A percentile compares a stretch with the other conserved stretches of the same genome.
Conservation (phyloP, 2,329 filamentous ascomycete genomes). For the Penicillium freii region DNA sequence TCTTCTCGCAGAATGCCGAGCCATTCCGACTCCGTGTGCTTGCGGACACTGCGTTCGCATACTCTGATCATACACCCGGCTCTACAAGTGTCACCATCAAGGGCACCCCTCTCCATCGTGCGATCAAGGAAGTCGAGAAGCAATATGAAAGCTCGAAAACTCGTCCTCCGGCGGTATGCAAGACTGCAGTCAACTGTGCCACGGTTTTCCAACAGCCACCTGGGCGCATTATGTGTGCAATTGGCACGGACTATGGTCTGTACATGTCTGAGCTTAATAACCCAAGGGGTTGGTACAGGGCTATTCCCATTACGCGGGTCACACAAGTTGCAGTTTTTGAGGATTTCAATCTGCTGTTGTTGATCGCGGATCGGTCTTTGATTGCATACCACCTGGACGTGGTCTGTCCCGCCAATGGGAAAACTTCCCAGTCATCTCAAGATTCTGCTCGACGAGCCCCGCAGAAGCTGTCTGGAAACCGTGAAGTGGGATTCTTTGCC, state of each 20-base stretch:
- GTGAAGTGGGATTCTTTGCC: constrained; percentile 95
- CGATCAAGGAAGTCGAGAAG: constrained; percentile 83
- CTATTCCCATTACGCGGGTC: constrained; percentile 72
- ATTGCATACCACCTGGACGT: constrained; percentile 93
- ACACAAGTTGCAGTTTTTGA: constrained; percentile 94
- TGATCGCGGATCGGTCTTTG: constrained; percentile 86
- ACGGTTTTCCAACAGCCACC: constrained; percentile 80
- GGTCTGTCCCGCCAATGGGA: constrained; percentile 59
- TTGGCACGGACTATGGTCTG: constrained; percentile 93
- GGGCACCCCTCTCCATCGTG: constrained; percentile 86
- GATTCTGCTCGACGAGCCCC: constrained; percentile 82
- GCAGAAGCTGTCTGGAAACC: constrained; percentile 78
- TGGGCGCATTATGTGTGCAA: constrained; percentile 82
- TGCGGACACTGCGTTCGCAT: constrained; percentile 78
- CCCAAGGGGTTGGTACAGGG: constrained; percentile 85
- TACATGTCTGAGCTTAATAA: constrained; percentile 86
- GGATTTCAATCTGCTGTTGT: constrained; percentile 87
- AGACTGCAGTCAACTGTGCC: constrained; percentile 86
- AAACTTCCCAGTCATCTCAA: constrained; percentile 47
- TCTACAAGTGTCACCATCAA: constrained; percentile 74
- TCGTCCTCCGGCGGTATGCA: constrained; percentile 73
- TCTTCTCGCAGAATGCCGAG: constrained; percentile 90
- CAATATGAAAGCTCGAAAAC: constrained; percentile 63
- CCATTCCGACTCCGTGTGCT: constrained; percentile 90
- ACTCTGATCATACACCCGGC: constrained; percentile 49